These are phyloP conservation scores for Plectosphaerella sp. DNA, from an alignment of 2,329 filamentous ascomycete genomes.

Conservation along the genomic window DNA sequence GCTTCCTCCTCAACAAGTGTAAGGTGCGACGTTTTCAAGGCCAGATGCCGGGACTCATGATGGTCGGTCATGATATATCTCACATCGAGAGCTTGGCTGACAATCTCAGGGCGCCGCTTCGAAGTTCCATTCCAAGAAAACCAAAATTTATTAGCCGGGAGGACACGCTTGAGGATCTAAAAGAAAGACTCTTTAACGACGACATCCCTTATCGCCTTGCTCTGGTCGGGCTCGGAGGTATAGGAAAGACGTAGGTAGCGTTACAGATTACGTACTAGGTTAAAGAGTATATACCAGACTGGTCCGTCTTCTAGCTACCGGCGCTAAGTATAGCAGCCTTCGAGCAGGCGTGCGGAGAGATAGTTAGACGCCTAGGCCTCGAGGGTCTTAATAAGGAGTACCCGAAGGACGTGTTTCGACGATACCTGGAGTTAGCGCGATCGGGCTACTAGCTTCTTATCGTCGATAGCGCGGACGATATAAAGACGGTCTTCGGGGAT, in stretches of 20 bases:
- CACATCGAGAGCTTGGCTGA: too few relatives aligned
- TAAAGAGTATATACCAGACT: conserved; percentile 21
- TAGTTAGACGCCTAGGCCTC: conserved; percentile 22
- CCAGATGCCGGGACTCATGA: too few relatives aligned
- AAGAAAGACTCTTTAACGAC: conserved; percentile 18
- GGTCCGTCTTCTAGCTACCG: conserved; percentile 34
- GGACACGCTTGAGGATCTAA: conserved; percentile 15
- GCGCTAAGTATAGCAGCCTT: conserved; percentile 25
- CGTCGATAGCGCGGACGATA: conserved; percentile 26
- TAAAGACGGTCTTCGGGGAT: neutral
- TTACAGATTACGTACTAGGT: conserved; percentile 31
- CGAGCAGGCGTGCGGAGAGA: conserved; percentile 25
- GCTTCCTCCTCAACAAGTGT: too few relatives aligned
- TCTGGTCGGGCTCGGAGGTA: conserved; percentile 28
- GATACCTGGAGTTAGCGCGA: neutral
- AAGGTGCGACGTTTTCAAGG: too few relatives aligned
- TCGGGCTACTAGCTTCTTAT: conserved; percentile 14
- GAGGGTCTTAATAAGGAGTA: conserved; percentile 40
- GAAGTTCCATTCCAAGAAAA: conserved; percentile 5
- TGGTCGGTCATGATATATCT: too few relatives aligned
- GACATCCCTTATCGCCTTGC: conserved; percentile 16
- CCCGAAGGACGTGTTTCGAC: conserved; percentile 11
- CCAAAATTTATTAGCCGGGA: conserved; percentile 19
- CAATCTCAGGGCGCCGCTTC: neutral
- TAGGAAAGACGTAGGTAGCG: conserved; percentile 32